A percentile compares a stretch with the other conserved stretches of the same genome.
phyloP scores from a whole-genome alignment of 116 monocot genomes.

The Trichopus zeylanicus region DNA sequence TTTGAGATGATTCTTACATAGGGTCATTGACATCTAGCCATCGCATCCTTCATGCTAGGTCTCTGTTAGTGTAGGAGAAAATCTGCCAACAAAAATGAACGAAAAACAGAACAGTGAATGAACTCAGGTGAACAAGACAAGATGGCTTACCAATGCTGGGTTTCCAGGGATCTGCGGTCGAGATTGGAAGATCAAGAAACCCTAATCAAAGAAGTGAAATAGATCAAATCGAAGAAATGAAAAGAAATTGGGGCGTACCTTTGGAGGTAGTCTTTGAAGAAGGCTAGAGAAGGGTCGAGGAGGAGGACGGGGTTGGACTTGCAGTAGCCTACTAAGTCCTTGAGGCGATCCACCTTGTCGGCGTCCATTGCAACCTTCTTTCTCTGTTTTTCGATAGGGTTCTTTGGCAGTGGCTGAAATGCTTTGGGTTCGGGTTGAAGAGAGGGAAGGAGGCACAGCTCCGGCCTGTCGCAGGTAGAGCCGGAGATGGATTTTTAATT shows the following conservation, averaged over 20 bases:
- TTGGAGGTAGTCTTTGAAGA: conserved; percentile 64
- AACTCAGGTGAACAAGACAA: background rate
- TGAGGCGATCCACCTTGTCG: conserved; percentile 37
- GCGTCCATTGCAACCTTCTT: conserved; percentile 23
- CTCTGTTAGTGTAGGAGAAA: too few species aligned
- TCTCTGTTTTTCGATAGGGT: conserved; percentile 22
- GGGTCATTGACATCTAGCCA: too few species aligned
- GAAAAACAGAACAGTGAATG: background rate
- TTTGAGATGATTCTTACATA: too few species aligned
- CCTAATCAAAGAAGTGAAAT: background rate
- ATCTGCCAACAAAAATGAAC: too few species aligned
- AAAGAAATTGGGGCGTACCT: conserved; percentile 26
- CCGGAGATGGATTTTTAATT: too few species aligned
- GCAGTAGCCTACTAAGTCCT: conserved; percentile 39
- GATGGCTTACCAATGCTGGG: background rate
- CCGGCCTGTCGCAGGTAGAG: too few species aligned
- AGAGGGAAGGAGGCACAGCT: too few species aligned
- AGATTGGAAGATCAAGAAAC: background rate
- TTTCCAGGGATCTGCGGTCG: background rate
- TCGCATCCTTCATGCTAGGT: too few species aligned
- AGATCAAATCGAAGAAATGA: background rate
- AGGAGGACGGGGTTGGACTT: conserved; percentile 52
- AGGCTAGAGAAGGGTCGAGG: conserved; percentile 55
- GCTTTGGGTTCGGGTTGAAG: too few species aligned
- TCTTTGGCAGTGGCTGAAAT: too few species aligned